phyloP scores from a whole-genome alignment of 2,329 filamentous ascomycete species.

The Neonectria neomacrospora region DNA sequence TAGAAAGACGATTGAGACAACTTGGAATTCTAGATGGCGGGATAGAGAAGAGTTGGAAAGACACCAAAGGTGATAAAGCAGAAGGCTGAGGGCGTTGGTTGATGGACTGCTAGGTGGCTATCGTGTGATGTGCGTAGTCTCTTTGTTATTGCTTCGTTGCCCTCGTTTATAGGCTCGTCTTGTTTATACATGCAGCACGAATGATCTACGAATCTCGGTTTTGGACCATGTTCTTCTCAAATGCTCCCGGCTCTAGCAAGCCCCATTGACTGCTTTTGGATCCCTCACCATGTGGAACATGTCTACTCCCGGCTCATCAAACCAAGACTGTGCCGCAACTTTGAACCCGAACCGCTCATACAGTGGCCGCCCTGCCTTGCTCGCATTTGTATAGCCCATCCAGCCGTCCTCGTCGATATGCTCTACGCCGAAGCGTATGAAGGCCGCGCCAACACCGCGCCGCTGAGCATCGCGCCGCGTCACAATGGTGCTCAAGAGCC shows the following conservation, averaged over 20 bases:
- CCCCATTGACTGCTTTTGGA: neutral
- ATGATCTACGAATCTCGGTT: neutral
- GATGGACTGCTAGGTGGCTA: constrained; percentile 20
- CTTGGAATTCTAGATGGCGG: constrained; percentile 26
- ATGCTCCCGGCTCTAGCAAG: neutral
- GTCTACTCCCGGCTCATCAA: constrained; percentile 36
- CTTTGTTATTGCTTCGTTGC: constrained; percentile 30
- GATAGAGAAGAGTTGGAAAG: constrained; percentile 30
- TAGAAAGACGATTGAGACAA: constrained; percentile 6
- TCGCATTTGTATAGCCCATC: constrained; percentile 45
- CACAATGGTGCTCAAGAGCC: constrained; percentile 50
- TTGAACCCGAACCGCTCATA: constrained; percentile 48
- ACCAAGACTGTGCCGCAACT: constrained; percentile 34
- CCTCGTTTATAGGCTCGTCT: constrained; percentile 26
- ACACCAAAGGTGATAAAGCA: constrained; percentile 16
- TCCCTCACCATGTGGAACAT: constrained; percentile 48
- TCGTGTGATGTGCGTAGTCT: constrained; percentile 30
- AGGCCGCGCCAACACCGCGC: constrained; percentile 47
- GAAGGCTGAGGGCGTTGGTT: constrained; percentile 37
- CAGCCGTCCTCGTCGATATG: constrained; percentile 45
- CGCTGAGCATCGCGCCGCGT: constrained; percentile 48
- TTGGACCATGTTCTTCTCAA: neutral
- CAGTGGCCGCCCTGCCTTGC: constrained; percentile 39
- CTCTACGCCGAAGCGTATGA: constrained; percentile 49
- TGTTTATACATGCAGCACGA: constrained; percentile 27